Evolutionary conservation across 805 yeast species (phyloP), one percentile per base, ranked within the genome.

Genomic region (Grigorovia humatica): DNA sequence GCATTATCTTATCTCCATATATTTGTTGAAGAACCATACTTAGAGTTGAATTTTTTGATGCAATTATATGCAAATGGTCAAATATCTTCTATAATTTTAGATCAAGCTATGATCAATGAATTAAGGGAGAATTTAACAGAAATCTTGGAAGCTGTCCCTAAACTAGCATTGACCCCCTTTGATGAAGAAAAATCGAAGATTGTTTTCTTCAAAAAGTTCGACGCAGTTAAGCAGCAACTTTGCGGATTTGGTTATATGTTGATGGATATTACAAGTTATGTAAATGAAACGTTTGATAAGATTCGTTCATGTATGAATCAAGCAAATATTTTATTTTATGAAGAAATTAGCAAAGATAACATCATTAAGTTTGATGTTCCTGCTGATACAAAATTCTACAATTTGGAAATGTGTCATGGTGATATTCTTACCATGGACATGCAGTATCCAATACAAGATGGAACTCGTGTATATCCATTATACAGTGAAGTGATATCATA

Each of bases 151-250:
- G 38, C 12, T 2, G 15, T 12, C 8, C 12, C 12, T 32, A 32
- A 13, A 2, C 15, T 12, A 9, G 15, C 12, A 32, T 12, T 32
- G 12, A 49, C 51, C 7, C 38, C 32, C 1, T 44, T 43, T 27
- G 23, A 50, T 5, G 47, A 43, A 17, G 52, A 54, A 15, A 45
- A 49, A 4, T 60, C 61, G 4, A 47, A 43, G 23, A 48, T 75
- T 41, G 23, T 78, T 9, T 80, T 83, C 57, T 58, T 88, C 48
- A 88, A 89, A 65, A 74, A 75, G 55, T 88, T 84, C 67, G 90
- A 88, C 60, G 75, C 74, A 1, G 61, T 63, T 4, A 58, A 67
- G 0, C 84, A 81, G 62, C 64, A 72, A 5, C 63, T 88, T n/a
- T 67, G 64, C n/a, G 95, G 96, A 1, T 67, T 85, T 18, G 77